These are phyloP conservation scores for Penicillium daleae DNA, from an alignment of 495 filamentous ascomycete species.

Conservation along the genomic window DNA sequence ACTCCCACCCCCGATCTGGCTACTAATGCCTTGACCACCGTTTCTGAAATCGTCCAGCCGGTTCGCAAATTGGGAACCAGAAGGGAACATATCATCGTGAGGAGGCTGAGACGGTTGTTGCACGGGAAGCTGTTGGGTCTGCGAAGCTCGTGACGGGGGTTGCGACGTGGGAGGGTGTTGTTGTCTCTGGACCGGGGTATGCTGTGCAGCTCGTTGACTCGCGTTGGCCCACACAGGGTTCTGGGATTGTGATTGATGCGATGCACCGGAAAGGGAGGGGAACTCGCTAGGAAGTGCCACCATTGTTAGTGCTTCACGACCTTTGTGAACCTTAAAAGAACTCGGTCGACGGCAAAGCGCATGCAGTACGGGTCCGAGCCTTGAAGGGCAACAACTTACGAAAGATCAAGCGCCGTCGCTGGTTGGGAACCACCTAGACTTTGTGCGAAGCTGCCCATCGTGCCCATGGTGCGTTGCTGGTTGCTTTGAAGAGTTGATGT, in stretches of 20 bases:
- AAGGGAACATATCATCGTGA: slow-evolving; percentile 58
- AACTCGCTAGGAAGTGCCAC: slow-evolving; percentile 66
- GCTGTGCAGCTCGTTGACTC: slow-evolving; percentile 58
- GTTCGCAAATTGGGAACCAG: slow-evolving; percentile 56
- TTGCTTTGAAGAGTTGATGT: slow-evolving; percentile 60
- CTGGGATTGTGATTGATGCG: slow-evolving; percentile 64
- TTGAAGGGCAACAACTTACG: slow-evolving; percentile 61
- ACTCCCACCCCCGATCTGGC: slow-evolving; percentile 53
- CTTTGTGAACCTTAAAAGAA: slow-evolving; percentile 7
- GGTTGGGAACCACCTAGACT: slow-evolving; percentile 78
- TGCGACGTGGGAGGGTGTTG: slow-evolving; percentile 58
- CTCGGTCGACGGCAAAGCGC: slow-evolving; percentile 7
- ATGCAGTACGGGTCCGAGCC: slow-evolving; percentile 2
- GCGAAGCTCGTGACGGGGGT: slow-evolving; percentile 50
- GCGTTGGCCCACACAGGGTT: slow-evolving; percentile 71
- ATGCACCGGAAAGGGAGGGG: slow-evolving; percentile 74
- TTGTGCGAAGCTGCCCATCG: slow-evolving; percentile 77
- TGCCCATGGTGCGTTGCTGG: slow-evolving; percentile 64
- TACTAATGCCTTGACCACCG: slow-evolving; percentile 63
- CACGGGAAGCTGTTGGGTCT: slow-evolving; percentile 55
- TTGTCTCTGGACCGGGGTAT: slow-evolving; percentile 68
- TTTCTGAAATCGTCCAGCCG: slow-evolving; percentile 61
- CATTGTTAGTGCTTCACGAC: slow-evolving; percentile 23
- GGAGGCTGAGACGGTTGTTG: slow-evolving; percentile 64
- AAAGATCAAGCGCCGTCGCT: slow-evolving; percentile 72